A percentile compares a stretch with the other conserved stretches of the same genome.
phyloP scores from a whole-genome alignment of 2,329 filamentous ascomycete species.

The Aotearoamyces nothofagi region DNA sequence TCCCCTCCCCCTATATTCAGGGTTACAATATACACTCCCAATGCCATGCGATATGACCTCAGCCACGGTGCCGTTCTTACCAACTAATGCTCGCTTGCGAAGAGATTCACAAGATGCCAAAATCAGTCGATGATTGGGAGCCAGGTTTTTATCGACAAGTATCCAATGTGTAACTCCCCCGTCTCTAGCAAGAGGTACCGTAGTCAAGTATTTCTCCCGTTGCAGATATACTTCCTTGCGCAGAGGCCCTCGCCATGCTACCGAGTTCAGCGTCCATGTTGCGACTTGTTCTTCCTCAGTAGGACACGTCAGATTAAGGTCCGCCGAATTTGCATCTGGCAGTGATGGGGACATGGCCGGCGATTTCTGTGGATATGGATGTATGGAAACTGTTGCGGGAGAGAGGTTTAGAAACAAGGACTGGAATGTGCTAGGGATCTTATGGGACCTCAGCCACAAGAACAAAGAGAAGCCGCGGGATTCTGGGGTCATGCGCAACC shows the following conservation, averaged over 20 bases:
- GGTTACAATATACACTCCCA: constrained; percentile 64
- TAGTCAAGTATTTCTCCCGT: constrained; percentile 41
- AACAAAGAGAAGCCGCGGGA: no score
- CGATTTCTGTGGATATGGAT: no score
- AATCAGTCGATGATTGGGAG: constrained; percentile 31
- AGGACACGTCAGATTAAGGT: constrained; percentile 36
- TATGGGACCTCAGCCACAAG: no score
- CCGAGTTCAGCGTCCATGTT: constrained; percentile 39
- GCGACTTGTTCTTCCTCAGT: constrained; percentile 35
- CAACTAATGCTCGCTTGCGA: constrained; percentile 39
- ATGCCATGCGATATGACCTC: constrained; percentile 58
- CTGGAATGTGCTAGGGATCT: no score
- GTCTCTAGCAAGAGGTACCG: constrained; percentile 39
- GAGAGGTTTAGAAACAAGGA: no score
- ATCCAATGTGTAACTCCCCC: constrained; percentile 50
- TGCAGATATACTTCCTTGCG: constrained; percentile 37
- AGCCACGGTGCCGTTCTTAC: constrained; percentile 22
- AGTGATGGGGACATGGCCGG: constrained; percentile 3
- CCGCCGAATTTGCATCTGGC: constrained; percentile 14
- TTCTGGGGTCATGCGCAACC: no score
- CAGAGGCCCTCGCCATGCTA: constrained; percentile 44
- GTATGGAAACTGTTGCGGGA: no score
- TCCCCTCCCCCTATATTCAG: constrained; percentile 50
- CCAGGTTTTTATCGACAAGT: constrained; percentile 31
- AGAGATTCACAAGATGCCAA: constrained; percentile 50